A percentile compares a stretch with the other conserved stretches of the same genome.
Evolutionary conservation across 2,329 filamentous ascomycete genomes (phyloP).

Genomic region (Madurella mycetomatis): DNA sequence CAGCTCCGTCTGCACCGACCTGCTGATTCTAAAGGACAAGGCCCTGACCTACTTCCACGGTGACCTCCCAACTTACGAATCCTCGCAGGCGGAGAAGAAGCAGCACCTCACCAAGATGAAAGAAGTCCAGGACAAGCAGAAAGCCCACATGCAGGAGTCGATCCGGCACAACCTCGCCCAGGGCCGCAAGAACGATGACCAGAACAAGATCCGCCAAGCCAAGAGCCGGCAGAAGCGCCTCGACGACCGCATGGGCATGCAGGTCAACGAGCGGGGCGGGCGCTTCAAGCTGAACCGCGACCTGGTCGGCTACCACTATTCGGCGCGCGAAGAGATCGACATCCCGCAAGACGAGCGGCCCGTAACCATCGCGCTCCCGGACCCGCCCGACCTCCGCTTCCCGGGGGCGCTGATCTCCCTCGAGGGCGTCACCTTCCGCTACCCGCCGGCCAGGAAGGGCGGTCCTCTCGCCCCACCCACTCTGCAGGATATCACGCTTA

Average conservation of each 20-base stretch:
- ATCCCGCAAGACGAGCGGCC: slow-evolving; percentile 59
- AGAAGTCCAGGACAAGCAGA: slow-evolving; percentile 76
- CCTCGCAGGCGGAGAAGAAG: slow-evolving; percentile 62
- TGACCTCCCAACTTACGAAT: slow-evolving; percentile 67
- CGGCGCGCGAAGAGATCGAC: slow-evolving; percentile 63
- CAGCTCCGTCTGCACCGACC: slow-evolving; percentile 65
- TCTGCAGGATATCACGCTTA: slow-evolving; percentile 61
- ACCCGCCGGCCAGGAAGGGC: slow-evolving; percentile 35
- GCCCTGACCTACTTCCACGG: slow-evolving; percentile 70
- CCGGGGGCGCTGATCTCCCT: slow-evolving; percentile 69
- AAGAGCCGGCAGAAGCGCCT: slow-evolving; percentile 81
- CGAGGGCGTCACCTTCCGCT: slow-evolving; percentile 64
- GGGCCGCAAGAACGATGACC: slow-evolving; percentile 72
- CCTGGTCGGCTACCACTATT: slow-evolving; percentile 56
- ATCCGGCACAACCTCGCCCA: slow-evolving; percentile 70
- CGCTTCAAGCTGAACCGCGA: slow-evolving; percentile 81
- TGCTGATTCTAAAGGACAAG: slow-evolving; percentile 71
- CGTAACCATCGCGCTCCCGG: slow-evolving; percentile 54
- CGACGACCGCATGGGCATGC: slow-evolving; percentile 73
- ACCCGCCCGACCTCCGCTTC: slow-evolving; percentile 66
- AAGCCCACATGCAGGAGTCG: slow-evolving; percentile 73
- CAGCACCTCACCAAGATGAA: slow-evolving; percentile 69
- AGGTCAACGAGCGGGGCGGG: slow-evolving; percentile 66
- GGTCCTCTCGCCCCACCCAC: slow-evolving; percentile 26
- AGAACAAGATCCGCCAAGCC: slow-evolving; percentile 81